Conservation (phyloP, 2,329 filamentous ascomycete species). For the Diaporthe nobilis region DNA sequence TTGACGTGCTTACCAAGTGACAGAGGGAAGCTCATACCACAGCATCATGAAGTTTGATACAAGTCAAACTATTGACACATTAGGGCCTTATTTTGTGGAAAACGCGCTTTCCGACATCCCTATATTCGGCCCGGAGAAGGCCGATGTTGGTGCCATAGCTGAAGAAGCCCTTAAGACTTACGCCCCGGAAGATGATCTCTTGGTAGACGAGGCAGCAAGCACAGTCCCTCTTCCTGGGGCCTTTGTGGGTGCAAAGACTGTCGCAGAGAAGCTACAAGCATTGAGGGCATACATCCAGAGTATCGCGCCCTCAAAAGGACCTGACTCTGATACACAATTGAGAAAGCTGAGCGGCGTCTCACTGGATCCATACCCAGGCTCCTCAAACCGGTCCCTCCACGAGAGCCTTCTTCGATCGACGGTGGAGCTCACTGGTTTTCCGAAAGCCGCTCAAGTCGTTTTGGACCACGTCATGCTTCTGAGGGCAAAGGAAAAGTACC, state of each 20-base stretch:
- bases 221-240: slow-evolving; percentile 55
- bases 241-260: slow-evolving; percentile 58
- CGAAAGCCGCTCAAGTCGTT: slow-evolving; percentile 65
- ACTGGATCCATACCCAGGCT: slow-evolving; percentile 38
- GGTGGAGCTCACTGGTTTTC: slow-evolving; percentile 60
- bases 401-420: slow-evolving; percentile 66
- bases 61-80: slow-evolving; percentile 64
- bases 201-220: slow-evolving; percentile 56
- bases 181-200: slow-evolving; percentile 50
- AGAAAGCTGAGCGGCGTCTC: slow-evolving; percentile 29
- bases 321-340: slow-evolving; percentile 39
- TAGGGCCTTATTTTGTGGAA: slow-evolving; percentile 69
- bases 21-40: slow-evolving; percentile 67
- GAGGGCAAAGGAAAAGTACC: slow-evolving; percentile 72
- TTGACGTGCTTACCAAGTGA: slow-evolving; percentile 46
- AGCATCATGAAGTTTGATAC: slow-evolving; percentile 71
- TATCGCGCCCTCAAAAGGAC: slow-evolving; percentile 4
- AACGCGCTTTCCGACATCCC: slow-evolving; percentile 67
- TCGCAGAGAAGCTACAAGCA: slow-evolving; percentile 64
- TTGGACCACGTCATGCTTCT: slow-evolving; percentile 72
- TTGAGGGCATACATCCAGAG: slow-evolving; percentile 55
- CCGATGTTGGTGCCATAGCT: slow-evolving; percentile 58
- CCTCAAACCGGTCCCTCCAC: slow-evolving; percentile 70
- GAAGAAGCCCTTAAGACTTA: slow-evolving; percentile 57
- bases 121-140: slow-evolving; percentile 69